A percentile compares a stretch with the other conserved stretches of the same genome.
Evolutionary conservation across 2,329 filamentous ascomycete species (phyloP).

Genomic region (Alternaria incomplexa): DNA sequence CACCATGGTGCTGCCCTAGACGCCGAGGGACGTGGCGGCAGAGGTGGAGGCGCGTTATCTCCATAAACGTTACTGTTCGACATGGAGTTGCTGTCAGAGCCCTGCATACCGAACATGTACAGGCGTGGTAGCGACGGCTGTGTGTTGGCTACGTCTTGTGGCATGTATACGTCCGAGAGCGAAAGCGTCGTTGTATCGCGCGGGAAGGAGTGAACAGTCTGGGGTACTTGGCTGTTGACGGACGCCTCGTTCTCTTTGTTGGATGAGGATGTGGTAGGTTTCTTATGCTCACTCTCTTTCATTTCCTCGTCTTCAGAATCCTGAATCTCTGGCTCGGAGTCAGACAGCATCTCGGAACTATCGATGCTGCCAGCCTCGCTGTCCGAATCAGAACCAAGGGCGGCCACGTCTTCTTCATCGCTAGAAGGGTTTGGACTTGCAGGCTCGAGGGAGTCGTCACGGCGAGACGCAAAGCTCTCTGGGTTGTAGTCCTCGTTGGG

Average conservation of each 20-base stretch:
- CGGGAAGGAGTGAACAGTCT: neutral
- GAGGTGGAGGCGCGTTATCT: conserved; percentile 13
- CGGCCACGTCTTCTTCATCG: conserved; percentile 8
- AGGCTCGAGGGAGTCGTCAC: neutral
- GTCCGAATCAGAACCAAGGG: conserved; percentile 9
- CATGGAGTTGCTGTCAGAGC: neutral
- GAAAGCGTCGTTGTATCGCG: neutral
- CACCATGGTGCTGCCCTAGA: conserved; percentile 15
- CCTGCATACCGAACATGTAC: neutral
- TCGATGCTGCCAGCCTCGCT: conserved; percentile 15
- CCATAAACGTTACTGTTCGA: neutral
- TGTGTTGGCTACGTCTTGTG: neutral
- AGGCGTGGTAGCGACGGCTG: conserved; percentile 1
- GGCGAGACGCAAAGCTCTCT: neutral
- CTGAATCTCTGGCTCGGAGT: conserved; percentile 8
- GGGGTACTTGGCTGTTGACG: neutral
- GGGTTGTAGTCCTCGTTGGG: conserved; percentile 3
- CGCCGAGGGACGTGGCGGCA: conserved; percentile 26
- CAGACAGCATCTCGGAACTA: conserved; percentile 9
- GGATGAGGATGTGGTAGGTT: neutral
- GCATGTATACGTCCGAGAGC: neutral
- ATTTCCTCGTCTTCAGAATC: conserved; percentile 11
- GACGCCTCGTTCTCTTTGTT: neutral
- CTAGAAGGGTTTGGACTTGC: neutral
- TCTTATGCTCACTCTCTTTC: neutral